These are phyloP conservation scores for Pseudofabraea citricarpa DNA, from an alignment of 2,329 filamentous ascomycete genomes.

Conservation along the genomic window DNA sequence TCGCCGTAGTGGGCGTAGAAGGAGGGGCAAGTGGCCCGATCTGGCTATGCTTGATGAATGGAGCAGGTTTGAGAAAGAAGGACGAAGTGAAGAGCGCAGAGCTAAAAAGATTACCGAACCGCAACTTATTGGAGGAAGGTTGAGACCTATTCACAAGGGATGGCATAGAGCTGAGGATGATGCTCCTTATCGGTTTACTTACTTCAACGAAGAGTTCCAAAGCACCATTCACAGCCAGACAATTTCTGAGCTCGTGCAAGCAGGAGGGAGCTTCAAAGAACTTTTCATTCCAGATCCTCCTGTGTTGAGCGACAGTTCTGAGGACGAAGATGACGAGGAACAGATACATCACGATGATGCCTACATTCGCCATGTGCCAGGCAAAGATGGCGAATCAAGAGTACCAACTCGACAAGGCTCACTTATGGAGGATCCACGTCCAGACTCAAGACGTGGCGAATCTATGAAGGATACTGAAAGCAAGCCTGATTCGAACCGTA, in stretches of 20 bases:
- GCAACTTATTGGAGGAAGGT: conserved; percentile 81
- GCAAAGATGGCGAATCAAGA: conserved; percentile 37
- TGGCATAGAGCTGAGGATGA: conserved; percentile 91
- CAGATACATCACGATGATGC: conserved; percentile 35
- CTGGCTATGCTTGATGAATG: conserved; percentile 80
- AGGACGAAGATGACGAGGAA: conserved; percentile 61
- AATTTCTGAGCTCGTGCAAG: conserved; percentile 87
- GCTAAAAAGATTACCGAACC: conserved; percentile 93
- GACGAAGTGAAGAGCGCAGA: conserved; percentile 73
- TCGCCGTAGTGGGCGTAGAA: conserved; percentile 35
- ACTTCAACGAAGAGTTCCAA: conserved; percentile 96
- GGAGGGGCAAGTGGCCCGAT: conserved; percentile 80
- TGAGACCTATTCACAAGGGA: conserved; percentile 71
- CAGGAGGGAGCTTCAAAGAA: conserved; percentile 77
- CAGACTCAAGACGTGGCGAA: conserved; percentile 14
- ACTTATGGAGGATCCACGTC: conserved; percentile 15
- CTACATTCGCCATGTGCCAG: conserved; percentile 23
- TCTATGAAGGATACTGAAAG: conserved; percentile 8
- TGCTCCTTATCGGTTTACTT: conserved; percentile 90
- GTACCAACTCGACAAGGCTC: conserved; percentile 37
- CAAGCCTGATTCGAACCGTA: conserved; percentile 10
- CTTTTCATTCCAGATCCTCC: conserved; percentile 87
- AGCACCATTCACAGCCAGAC: conserved; percentile 95
- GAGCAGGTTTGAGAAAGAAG: conserved; percentile 86
- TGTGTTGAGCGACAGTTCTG: conserved; percentile 66